A percentile compares a stretch with the other conserved stretches of the same genome.
These are phyloP conservation scores for Aspergillus intermedius DNA, from an alignment of 2,329 filamentous ascomycete species.

Conservation along the genomic window DNA sequence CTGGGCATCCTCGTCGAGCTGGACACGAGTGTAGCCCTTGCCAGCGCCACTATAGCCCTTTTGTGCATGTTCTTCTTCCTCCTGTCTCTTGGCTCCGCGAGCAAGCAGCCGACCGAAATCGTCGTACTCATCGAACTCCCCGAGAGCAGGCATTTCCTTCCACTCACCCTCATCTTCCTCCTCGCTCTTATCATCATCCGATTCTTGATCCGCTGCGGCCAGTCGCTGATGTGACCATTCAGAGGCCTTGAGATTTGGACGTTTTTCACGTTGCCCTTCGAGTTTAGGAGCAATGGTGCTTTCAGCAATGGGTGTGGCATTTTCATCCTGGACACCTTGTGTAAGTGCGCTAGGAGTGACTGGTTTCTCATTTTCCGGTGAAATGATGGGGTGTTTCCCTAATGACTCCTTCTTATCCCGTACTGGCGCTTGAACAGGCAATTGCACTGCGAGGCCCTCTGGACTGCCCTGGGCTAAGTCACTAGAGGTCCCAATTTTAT, in stretches of 20 bases:
- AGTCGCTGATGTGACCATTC: constrained; percentile 89
- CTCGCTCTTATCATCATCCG: constrained; percentile 36
- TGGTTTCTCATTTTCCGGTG: constrained; percentile 2
- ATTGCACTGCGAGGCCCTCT: neutral
- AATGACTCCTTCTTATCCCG: neutral
- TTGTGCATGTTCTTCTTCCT: constrained; percentile 66
- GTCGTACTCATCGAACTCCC: constrained; percentile 90
- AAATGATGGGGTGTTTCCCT: neutral
- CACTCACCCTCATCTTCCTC: constrained; percentile 64
- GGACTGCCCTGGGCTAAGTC: constrained; percentile 1
- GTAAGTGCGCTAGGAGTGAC: neutral
- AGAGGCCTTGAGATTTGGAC: constrained; percentile 46
- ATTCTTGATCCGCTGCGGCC: constrained; percentile 41
- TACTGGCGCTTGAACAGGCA: neutral
- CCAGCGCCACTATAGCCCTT: constrained; percentile 77
- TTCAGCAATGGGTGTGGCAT: neutral
- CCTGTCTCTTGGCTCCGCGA: constrained; percentile 60
- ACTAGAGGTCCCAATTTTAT: neutral
- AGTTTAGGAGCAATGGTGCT: constrained; percentile 8
- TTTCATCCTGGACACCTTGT: constrained; percentile 5
- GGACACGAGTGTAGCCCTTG: constrained; percentile 91
- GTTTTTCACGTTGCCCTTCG: constrained; percentile 15
- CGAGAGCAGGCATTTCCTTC: constrained; percentile 92
- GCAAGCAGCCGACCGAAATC: constrained; percentile 86
- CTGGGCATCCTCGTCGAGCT: constrained; percentile 88